phyloP scores from a whole-genome alignment of 495 filamentous ascomycete genomes.

The Penicillium pancosmium region DNA sequence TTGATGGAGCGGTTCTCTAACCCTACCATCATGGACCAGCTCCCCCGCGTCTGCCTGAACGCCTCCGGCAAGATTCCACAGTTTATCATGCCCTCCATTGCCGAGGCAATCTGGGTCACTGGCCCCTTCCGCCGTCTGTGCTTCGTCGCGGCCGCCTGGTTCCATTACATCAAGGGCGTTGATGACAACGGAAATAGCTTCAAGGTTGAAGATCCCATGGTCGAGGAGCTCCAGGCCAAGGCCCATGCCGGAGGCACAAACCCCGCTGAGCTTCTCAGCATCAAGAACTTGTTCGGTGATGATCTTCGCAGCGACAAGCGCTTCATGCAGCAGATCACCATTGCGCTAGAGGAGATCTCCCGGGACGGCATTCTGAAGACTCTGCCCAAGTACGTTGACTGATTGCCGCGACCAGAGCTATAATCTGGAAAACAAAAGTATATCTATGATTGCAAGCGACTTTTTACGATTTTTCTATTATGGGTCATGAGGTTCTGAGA shows the following conservation, averaged over 20 bases:
- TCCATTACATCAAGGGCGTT: constrained; percentile 46
- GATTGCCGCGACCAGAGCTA: constrained; percentile 11
- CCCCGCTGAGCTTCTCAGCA: constrained; percentile 40
- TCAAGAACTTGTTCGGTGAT: constrained; percentile 49
- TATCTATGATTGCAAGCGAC: constrained; percentile 21
- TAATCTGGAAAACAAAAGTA: constrained; percentile 15
- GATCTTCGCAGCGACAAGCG: constrained; percentile 45
- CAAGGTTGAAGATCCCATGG: constrained; percentile 48
- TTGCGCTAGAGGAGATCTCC: constrained; percentile 43
- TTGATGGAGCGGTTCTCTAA: constrained; percentile 53
- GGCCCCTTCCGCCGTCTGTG: constrained; percentile 49
- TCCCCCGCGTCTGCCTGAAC: constrained; percentile 49
- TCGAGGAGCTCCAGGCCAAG: constrained; percentile 44
- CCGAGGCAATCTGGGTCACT: constrained; percentile 48
- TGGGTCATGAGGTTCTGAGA: constrained; percentile 20
- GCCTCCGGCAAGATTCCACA: constrained; percentile 53
- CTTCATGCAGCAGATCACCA: constrained; percentile 42
- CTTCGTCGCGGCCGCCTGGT: constrained; percentile 50
- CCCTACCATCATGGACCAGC: constrained; percentile 50
- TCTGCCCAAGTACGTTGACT: constrained; percentile 48
- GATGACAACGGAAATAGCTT: constrained; percentile 45
- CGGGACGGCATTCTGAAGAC: constrained; percentile 48
- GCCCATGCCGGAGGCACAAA: constrained; percentile 40
- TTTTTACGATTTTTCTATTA: constrained; percentile 18
- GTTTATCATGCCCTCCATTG: constrained; percentile 54